Conservation (phyloP, 148 eudicot species). For the Fagopyrum esculentum region DNA sequence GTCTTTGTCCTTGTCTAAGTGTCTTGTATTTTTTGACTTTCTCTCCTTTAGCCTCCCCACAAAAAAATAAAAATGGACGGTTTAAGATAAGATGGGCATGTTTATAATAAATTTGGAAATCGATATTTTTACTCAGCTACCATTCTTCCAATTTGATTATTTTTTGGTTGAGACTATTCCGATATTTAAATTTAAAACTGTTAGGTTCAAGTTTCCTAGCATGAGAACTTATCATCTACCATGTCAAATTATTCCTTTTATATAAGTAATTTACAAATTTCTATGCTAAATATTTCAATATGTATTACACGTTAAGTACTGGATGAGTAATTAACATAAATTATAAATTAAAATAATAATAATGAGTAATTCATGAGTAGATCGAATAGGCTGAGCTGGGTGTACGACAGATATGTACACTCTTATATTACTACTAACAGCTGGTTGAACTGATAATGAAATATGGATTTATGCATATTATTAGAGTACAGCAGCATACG, state of each 20-base stretch:
- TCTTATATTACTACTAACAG: too few species aligned
- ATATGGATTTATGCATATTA: too few species aligned
- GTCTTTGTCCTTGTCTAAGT: not conserved
- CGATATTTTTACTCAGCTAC: not conserved
- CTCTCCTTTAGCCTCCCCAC: not conserved
- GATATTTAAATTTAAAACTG: not conserved
- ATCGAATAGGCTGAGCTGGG: too few species aligned
- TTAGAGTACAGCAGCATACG: too few species aligned
- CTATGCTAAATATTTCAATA: too few species aligned
- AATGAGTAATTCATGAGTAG: too few species aligned
- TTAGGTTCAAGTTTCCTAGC: slow-evolving; percentile 1
- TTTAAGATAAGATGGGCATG: not conserved
- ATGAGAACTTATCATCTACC: not conserved
- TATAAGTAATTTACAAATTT: too few species aligned
- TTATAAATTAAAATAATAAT: too few species aligned
- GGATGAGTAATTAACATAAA: too few species aligned
- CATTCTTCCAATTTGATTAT: not conserved
- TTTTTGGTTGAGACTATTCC: not conserved
- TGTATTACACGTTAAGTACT: too few species aligned
- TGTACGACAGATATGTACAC: too few species aligned
- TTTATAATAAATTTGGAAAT: not conserved
- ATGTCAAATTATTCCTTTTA: not conserved
- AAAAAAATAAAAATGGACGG: not conserved
- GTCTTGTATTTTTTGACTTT: not conserved
- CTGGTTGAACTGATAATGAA: too few species aligned